phyloP scores from a whole-genome alignment of 2,329 filamentous ascomycete genomes.

The Sodiomyces alkalinus region DNA sequence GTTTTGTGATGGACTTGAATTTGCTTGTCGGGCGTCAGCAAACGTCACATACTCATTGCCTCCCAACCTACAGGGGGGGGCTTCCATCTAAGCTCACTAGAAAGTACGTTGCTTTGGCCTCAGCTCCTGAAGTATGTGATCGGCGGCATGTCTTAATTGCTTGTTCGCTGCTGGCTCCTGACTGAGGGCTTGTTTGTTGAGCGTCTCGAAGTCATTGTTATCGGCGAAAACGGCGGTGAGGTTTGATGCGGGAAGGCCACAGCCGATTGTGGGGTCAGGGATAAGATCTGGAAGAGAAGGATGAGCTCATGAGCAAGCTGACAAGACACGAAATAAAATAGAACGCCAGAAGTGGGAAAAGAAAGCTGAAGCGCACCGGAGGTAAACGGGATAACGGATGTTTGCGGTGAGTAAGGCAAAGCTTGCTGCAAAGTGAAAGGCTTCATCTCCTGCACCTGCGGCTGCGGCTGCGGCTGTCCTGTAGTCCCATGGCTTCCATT shows the following conservation, averaged over 20 bases:
- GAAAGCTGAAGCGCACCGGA: conserved; percentile 34
- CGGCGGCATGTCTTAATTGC: conserved; percentile 54
- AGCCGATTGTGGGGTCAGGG: conserved; percentile 46
- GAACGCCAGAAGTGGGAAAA: too few relatives aligned
- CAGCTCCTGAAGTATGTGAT: conserved; percentile 61
- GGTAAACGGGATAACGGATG: conserved; percentile 64
- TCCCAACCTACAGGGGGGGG: too few relatives aligned
- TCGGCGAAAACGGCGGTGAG: conserved; percentile 36
- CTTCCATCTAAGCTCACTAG: too few relatives aligned
- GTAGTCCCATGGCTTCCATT: conserved; percentile 5
- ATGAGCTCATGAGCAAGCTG: neutral
- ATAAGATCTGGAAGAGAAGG: conserved; percentile 39
- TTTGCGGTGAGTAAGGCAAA: conserved; percentile 69
- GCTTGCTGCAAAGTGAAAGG: conserved; percentile 58
- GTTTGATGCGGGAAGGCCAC: conserved; percentile 34
- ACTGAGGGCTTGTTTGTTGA: conserved; percentile 55
- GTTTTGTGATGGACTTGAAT: conserved; percentile 35
- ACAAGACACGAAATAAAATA: neutral
- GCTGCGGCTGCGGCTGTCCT: conserved; percentile 5
- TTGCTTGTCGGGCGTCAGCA: conserved; percentile 29
- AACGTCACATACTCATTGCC: too few relatives aligned
- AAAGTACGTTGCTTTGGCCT: conserved; percentile 54
- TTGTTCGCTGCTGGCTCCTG: conserved; percentile 43
- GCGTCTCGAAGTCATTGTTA: conserved; percentile 41
- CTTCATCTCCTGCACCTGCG: conserved; percentile 10